Evolutionary conservation across 2,329 filamentous ascomycete genomes (phyloP).

Genomic region (Penicillium sp.): DNA sequence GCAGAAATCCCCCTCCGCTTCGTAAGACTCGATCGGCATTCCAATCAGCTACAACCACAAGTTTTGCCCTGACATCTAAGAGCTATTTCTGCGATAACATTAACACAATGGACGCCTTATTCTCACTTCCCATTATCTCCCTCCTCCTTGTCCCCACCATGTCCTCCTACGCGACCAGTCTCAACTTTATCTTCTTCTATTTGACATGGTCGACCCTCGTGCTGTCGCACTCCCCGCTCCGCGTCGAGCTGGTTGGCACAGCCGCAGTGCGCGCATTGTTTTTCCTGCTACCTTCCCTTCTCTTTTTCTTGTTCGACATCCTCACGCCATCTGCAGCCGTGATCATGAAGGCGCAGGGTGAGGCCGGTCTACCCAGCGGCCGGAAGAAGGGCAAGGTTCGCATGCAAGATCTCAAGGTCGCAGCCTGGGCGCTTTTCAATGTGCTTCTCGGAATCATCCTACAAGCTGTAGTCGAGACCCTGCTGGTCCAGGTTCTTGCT

Average conservation of each 20-base stretch:
- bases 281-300: slow-evolving; percentile 70
- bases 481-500: slow-evolving; percentile 55
- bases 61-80: neutral
- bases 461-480: slow-evolving; percentile 58
- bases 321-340: slow-evolving; percentile 68
- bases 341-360: slow-evolving; percentile 67
- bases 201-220: slow-evolving; percentile 86
- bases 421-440: slow-evolving; percentile 58
- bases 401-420: slow-evolving; percentile 50
- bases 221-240: slow-evolving; percentile 71
- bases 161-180: slow-evolving; percentile 71
- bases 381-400: slow-evolving; percentile 41
- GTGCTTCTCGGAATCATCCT: slow-evolving; percentile 53
- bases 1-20: neutral
- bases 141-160: slow-evolving; percentile 37
- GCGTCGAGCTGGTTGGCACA: slow-evolving; percentile 73
- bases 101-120: slow-evolving; percentile 55
- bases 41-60: neutral
- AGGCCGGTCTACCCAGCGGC: slow-evolving; percentile 49
- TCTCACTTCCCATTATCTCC: slow-evolving; percentile 32
- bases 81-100: neutral
- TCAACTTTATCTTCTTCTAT: slow-evolving; percentile 87
- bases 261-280: slow-evolving; percentile 67
- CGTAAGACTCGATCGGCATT: neutral
- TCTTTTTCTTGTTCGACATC: slow-evolving; percentile 73